Percentiles rank a stretch among this genome's conserved stretches.
Conservation (phyloP, 768 basidiomycete genomes). For the Clathrus columnatus region DNA sequence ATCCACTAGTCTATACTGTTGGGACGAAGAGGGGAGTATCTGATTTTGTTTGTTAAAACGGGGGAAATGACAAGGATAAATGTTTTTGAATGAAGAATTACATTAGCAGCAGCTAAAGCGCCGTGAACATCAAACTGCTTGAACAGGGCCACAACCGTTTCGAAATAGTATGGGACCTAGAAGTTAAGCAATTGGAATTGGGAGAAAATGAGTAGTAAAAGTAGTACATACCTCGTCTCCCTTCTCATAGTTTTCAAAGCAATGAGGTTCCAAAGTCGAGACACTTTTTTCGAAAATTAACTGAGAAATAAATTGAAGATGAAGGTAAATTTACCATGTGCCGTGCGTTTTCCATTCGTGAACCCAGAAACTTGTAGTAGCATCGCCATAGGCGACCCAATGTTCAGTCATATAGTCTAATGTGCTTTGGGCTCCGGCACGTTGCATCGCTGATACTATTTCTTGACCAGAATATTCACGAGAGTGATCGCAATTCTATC, state of each 20-base stretch:
- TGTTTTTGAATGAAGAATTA: neutral
- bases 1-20: constrained; percentile 7
- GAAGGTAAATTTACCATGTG: neutral
- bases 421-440: neutral
- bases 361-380: constrained; percentile 9
- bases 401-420: constrained; percentile 4
- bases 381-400: constrained; percentile 10
- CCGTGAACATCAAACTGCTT: neutral
- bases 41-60: neutral
- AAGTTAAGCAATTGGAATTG: no score
- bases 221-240: constrained; percentile 5
- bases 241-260: constrained; percentile 7
- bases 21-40: constrained; percentile 8
- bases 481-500: constrained; percentile 12
- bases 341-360: constrained; percentile 13
- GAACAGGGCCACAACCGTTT: neutral
- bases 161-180: neutral
- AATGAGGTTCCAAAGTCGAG: constrained; percentile 7
- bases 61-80: neutral
- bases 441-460: constrained; percentile 2
- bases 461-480: constrained; percentile 11
- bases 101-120: neutral
- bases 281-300: neutral
- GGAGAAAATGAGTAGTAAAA: no score
- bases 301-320: neutral